These are phyloP conservation scores for Wallacemonas sp. DNA, from an alignment of 208 protist genomes.

Conservation along the genomic window DNA sequence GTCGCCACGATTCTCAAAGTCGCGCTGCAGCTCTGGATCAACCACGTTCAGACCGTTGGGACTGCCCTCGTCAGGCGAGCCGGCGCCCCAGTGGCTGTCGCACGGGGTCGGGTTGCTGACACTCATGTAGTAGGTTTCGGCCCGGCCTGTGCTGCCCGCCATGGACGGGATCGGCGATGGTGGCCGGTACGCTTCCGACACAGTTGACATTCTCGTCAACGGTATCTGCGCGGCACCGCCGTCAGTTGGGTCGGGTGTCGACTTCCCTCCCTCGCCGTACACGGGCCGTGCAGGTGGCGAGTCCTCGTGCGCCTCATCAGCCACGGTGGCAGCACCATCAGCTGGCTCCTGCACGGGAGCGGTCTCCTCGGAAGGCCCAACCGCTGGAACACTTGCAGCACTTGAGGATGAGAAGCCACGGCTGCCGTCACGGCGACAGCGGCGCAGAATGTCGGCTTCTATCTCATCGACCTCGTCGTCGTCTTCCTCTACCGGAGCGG, in stretches of 20 bases:
- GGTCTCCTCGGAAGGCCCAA: too few species aligned
- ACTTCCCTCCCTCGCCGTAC: too few species aligned
- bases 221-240: background rate
- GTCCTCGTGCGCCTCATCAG: too few species aligned
- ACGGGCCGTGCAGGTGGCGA: too few species aligned
- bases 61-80: background rate
- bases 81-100: background rate
- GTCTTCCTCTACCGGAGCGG: slow-evolving; percentile 5
- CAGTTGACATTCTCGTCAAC: background rate
- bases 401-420: background rate
- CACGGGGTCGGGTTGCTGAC: background rate
- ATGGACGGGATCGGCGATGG: background rate
- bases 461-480: background rate
- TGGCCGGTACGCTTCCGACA: background rate
- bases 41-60: background rate
- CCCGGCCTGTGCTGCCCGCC: background rate
- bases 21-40: slow-evolving; percentile 1
- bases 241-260: background rate
- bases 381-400: background rate
- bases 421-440: background rate
- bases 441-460: background rate
- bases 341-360: too few species aligned
- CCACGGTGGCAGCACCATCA: too few species aligned
- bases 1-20: background rate
- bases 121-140: slow-evolving; percentile 13